Conservation (phyloP, 108 stramenopile genomes). For the Skeletonema potamos region DNA sequence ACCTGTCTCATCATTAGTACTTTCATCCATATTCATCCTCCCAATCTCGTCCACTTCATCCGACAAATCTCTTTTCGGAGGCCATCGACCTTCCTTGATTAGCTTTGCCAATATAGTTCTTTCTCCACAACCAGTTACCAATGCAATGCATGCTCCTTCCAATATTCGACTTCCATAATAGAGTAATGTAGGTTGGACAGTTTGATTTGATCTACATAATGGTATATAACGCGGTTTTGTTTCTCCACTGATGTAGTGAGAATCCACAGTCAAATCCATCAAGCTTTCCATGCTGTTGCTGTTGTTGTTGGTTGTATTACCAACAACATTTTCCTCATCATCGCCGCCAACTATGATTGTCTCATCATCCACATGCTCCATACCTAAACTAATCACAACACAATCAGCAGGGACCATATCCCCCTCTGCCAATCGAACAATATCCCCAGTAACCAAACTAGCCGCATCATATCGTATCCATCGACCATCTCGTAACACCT, state of each 20-base stretch:
- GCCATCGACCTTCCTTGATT: slow-evolving; percentile 68
- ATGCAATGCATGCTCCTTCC: slow-evolving; percentile 68
- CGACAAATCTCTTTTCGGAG: slow-evolving; percentile 52
- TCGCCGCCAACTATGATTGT: slow-evolving; percentile 1
- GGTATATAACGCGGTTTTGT: slow-evolving; percentile 46
- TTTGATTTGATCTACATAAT: slow-evolving; percentile 20
- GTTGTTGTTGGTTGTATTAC: background rate
- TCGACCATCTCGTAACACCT: slow-evolving; percentile 66
- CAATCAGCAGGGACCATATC: slow-evolving; percentile 87
- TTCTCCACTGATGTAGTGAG: slow-evolving; percentile 66
- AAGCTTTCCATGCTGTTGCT: background rate
- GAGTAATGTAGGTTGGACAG: slow-evolving; percentile 29
- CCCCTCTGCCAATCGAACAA: slow-evolving; percentile 78
- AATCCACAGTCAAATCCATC: slow-evolving; percentile 67
- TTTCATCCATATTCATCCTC: slow-evolving; percentile 5
- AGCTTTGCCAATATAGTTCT: slow-evolving; percentile 58
- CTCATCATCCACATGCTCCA: slow-evolving; percentile 32
- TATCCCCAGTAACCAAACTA: slow-evolving; percentile 72
- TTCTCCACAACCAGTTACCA: slow-evolving; percentile 68
- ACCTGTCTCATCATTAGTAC: slow-evolving; percentile 1
- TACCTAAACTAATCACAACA: slow-evolving; percentile 50
- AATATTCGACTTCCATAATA: slow-evolving; percentile 74
- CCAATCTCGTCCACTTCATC: slow-evolving; percentile 22
- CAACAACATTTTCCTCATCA: slow-evolving; percentile 23
- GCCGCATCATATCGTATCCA: slow-evolving; percentile 87